A percentile compares a stretch with the other conserved stretches of the same genome.
These are phyloP conservation scores for Candida boidinii DNA, from an alignment of 805 yeast genomes.

Conservation along the genomic window DNA sequence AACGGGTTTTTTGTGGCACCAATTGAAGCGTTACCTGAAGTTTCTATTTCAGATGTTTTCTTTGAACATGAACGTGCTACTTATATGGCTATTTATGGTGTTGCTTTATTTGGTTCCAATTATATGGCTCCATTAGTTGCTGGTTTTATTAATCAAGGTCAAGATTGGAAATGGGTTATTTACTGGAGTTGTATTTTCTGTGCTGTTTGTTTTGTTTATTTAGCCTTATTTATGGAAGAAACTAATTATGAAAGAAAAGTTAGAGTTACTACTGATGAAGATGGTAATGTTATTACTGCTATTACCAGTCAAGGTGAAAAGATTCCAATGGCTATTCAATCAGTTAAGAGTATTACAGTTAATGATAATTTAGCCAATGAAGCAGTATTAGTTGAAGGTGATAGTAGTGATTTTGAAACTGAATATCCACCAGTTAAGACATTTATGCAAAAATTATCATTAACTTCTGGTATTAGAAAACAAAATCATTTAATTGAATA, in stretches of 20 bases:
- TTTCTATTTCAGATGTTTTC: slow-evolving; percentile 39
- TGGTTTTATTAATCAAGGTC: slow-evolving; percentile 42
- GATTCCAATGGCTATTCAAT: slow-evolving; percentile 5
- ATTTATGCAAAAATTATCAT: slow-evolving; percentile 33
- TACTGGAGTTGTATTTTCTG: slow-evolving; percentile 38
- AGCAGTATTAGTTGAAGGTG: slow-evolving; percentile 17
- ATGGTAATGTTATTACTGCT: slow-evolving; percentile 14
- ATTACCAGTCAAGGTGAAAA: slow-evolving; percentile 15
- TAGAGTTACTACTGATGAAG: slow-evolving; percentile 16
- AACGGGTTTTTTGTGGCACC: slow-evolving; percentile 27
- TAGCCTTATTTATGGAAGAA: slow-evolving; percentile 44
- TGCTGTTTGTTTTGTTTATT: slow-evolving; percentile 30
- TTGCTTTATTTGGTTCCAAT: slow-evolving; percentile 44
- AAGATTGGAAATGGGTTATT: slow-evolving; percentile 48
- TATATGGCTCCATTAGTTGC: slow-evolving; percentile 53
- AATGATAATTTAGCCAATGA: slow-evolving; percentile 22
- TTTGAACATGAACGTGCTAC: slow-evolving; percentile 44
- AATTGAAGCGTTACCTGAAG: slow-evolving; percentile 40
- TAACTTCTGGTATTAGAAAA: slow-evolving; percentile 27
- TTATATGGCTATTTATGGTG: slow-evolving; percentile 41
- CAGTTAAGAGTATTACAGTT: slow-evolving; percentile 6
- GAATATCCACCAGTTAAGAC: slow-evolving; percentile 27
- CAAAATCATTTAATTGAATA: slow-evolving; percentile 19
- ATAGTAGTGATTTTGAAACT: slow-evolving; percentile 8
- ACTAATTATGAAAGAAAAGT: slow-evolving; percentile 34